Conservation (phyloP, 306 rosid genomes). For the Fagus sylvatica region DNA sequence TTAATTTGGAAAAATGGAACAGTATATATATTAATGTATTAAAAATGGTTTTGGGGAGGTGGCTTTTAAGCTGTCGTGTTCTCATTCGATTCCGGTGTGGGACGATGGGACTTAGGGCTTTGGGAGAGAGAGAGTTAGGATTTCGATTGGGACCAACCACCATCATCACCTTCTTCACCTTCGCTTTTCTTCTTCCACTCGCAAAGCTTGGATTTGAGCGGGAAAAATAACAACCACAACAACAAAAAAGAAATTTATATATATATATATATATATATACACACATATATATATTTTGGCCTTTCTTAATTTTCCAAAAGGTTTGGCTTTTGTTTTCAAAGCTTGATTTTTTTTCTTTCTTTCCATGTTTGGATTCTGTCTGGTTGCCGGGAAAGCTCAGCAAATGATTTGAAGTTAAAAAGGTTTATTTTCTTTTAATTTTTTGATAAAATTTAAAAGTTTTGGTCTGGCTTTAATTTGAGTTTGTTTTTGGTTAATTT, state of each 20-base stretch:
- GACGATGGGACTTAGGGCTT: constrained; percentile 37
- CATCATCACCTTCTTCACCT: constrained; percentile 1
- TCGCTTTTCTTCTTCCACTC: constrained; percentile 20
- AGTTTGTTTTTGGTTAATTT: no score
- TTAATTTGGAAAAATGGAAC: not conserved
- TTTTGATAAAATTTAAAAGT: not conserved
- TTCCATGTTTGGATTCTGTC: constrained; percentile 17
- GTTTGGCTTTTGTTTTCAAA: constrained; percentile 17
- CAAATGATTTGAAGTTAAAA: constrained; percentile 15
- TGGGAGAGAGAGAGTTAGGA: constrained; percentile 23
- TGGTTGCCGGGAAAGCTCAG: constrained; percentile 38
- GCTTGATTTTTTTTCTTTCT: not conserved
- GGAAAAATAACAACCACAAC: constrained; percentile 15
- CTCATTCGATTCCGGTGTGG: constrained; percentile 36
- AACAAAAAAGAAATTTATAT: no score
- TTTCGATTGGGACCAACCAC: constrained; percentile 12
- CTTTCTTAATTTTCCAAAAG: constrained; percentile 29
- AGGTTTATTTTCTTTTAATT: no score
- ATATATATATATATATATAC: no score
- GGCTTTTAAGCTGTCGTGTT: constrained; percentile 43
- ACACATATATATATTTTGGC: no score
- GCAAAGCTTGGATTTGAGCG: constrained; percentile 34
- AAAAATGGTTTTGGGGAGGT: constrained; percentile 15
- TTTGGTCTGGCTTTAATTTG: not conserved
- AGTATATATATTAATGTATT: not conserved